Base-by-base conservation (phyloP, 169 alveolate genomes). In the Plasmodium gonderi region DNA sequence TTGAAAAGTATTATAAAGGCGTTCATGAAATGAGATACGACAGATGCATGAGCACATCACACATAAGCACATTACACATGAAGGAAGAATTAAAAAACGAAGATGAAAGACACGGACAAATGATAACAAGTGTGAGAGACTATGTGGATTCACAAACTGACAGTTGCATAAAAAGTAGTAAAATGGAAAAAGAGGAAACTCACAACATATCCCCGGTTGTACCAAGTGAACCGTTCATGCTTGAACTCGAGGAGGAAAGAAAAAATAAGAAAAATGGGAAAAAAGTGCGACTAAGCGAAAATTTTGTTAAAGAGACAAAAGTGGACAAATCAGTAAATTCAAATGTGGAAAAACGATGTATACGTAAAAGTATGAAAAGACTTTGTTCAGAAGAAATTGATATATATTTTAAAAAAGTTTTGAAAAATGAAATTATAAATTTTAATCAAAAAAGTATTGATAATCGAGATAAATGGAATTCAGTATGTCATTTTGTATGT, bases 361-460 rank as follows among this genome's bases (percentile, higher is more conserved):
- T n/a, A 12, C 5, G 49, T 12, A 82, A 72, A 45, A 82, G 54
- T 17, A 82, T 82, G 60, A 45, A 82, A 45, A 17, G 74, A 23
- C 65, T 87, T 36, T 29, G 80, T 51, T 75, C 94, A 29, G 78
- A 77, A 65, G 90, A 90, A 65, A 65, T 67, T n/a, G 78, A 90
- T 8, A 44, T 90, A 77, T 77, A 45, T 90, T 77, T 90, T 77
- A 90, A 90, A 90, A 90, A 65, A 65, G 65, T 65, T 42, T 26
- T 90, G 23, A 76, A 65, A 90, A 90, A 90, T 69, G 90, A 90
- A 65, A 65, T 38, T 12, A 90, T 90, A 60, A 78, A 38, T 14
- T 31, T 67, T 78, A 90, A 90, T 65, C 94, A 90, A 47, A 45
- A 77, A 64, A 64, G 90, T 23, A 90, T 90, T 77, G 72, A 76